Evolutionary conservation across 305 asterid species (phyloP).

Genomic region (Fraxinus platypoda): DNA sequence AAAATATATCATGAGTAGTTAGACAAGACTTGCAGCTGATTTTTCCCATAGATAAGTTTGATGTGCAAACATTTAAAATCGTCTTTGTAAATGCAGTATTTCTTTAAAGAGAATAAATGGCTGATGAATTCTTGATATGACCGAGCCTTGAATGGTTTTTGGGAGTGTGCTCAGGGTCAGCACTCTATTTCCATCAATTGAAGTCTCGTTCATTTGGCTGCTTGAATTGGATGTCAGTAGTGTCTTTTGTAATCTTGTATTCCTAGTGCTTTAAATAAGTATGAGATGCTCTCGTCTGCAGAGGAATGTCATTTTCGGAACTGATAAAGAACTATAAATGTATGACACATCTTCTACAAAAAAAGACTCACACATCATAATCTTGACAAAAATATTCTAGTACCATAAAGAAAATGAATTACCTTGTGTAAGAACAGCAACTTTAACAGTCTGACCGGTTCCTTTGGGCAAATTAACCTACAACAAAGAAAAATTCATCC

Average conservation of each 20-base stretch:
- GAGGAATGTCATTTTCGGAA: background rate
- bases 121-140: constrained; percentile 1
- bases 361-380: background rate
- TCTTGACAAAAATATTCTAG: background rate
- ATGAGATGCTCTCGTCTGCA: constrained; percentile 6
- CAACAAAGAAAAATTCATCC: constrained; percentile 23
- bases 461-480: constrained; percentile 98
- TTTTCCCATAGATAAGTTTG: background rate
- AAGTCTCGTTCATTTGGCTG: background rate
- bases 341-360: background rate
- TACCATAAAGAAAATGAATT: constrained; percentile 1
- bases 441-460: constrained; percentile 86
- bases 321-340: constrained; percentile 5
- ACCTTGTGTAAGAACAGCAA: constrained; percentile 99
- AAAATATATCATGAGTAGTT: background rate
- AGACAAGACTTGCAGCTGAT: constrained; percentile 11
- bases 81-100: background rate
- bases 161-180: background rate
- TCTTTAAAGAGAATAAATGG: background rate
- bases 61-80: background rate
- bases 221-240: background rate
- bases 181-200: background rate
- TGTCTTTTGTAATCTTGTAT: background rate
- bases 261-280: constrained; percentile 6
- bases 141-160: background rate